Conservation (phyloP, 371 early-diverging fungal species). For the Mortierella sp. region DNA sequence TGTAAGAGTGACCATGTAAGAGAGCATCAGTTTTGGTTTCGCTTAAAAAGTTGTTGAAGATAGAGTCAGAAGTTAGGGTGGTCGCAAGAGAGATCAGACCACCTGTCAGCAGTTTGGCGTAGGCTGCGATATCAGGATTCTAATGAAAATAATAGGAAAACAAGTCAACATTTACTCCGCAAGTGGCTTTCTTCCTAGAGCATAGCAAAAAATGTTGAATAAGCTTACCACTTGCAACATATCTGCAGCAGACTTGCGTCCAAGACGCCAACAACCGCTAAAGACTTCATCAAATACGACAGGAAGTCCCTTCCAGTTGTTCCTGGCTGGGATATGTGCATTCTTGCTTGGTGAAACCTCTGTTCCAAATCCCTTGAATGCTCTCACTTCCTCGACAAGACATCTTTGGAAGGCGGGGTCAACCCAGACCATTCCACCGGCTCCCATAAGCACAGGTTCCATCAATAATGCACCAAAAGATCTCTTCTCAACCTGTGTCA, state of each 20-base stretch:
- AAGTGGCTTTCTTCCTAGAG: no score
- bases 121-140: slow-evolving; percentile 84
- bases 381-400: slow-evolving; percentile 70
- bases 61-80: slow-evolving; percentile 75
- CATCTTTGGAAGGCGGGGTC: slow-evolving; percentile 85
- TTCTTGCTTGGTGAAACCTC: slow-evolving; percentile 56
- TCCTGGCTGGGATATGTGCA: slow-evolving; percentile 19
- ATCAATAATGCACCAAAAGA: slow-evolving; percentile 83
- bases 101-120: slow-evolving; percentile 87
- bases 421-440: slow-evolving; percentile 89
- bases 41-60: slow-evolving; percentile 78
- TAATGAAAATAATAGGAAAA: slow-evolving; percentile 9
- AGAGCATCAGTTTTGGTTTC: slow-evolving; percentile 77
- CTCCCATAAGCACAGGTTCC: slow-evolving; percentile 86
- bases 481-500: slow-evolving; percentile 63
- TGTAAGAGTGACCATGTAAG: slow-evolving; percentile 88
- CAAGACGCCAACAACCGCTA: slow-evolving; percentile 84
- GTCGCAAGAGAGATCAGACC: slow-evolving; percentile 81
- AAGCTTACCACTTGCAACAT: slow-evolving; percentile 74
- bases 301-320: slow-evolving; percentile 73
- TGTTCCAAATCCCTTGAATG: slow-evolving; percentile 59
- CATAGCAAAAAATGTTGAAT: neutral
- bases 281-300: slow-evolving; percentile 91
- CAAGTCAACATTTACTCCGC: slow-evolving; percentile 6
- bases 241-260: slow-evolving; percentile 72